Evolutionary conservation across 2,329 filamentous ascomycete genomes (phyloP), one percentile per base, ranked within the genome.

Genomic region (Xylaria sp.): DNA sequence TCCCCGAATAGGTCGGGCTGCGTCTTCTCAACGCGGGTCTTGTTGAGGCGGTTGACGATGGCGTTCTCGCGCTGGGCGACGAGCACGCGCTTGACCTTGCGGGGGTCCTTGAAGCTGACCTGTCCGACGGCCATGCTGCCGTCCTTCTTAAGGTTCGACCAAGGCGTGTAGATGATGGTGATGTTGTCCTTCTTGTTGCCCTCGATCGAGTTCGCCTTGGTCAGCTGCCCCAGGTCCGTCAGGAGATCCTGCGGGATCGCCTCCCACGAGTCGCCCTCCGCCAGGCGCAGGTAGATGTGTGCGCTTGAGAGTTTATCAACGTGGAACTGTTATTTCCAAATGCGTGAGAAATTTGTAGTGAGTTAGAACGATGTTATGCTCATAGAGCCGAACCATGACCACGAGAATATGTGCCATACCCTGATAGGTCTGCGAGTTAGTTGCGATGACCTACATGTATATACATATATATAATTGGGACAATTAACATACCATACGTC

Each of bases 111-210:
- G 84, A 98, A 99, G 71, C 92, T 91, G 62, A 99, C 96, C 79
- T 99, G 96, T 26, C 96, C 96, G 3, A 91, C 91, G 20, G 93
- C 94, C 96, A 99, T 99, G 79, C 91, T 93, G 36, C 94, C 95
- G 77, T 97, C 93, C 79, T 99, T 99, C 79, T 93, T 92, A 40
- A 99, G 87, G 80, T 99, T 99, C 53, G 93, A 92, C 94, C 96
- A 98, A 6, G 96, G 96, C 4, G 96, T 99, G 83, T 99, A 99
- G 77, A 99, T 97, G 77, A 99, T 81, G 17, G 94, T 97, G 76
- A 99, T 85, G 81, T 98, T 98, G 81, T 98, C 95, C 81, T 97
- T 98, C 82, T 99, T 99, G 85, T 99, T 99, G 72, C 96, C 96
- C 84, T 99, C 96, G 75, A 99, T 99, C 66, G 94, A 97, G 83